Percentiles rank a stretch among this genome's conserved stretches.
Evolutionary conservation across 2,329 filamentous ascomycete species (phyloP).

Genomic region (Talaromyces sp.): DNA sequence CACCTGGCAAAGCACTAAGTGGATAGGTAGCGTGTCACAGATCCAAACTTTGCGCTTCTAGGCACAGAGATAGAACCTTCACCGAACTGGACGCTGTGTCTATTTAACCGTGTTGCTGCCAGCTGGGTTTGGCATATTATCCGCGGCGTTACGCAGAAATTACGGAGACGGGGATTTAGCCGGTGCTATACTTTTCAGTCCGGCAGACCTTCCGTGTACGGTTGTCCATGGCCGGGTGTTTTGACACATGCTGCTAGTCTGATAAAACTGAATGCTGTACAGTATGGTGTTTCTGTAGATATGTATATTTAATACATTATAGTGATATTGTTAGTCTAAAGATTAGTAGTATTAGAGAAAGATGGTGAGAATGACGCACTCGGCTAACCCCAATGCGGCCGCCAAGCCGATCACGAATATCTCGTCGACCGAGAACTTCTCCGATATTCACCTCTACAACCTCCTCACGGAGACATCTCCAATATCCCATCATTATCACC

Average conservation of each 20-base stretch:
- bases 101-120: slow-evolving; percentile 3
- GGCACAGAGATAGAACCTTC: neutral
- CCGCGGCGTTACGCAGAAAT: slow-evolving; percentile 1
- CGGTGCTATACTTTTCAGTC: neutral
- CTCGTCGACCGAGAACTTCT: neutral
- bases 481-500: too few relatives aligned
- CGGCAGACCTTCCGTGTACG: neutral
- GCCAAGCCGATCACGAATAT: slow-evolving; percentile 2
- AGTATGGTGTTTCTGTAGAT: neutral
- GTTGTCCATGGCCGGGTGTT: too few relatives aligned
- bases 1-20: neutral
- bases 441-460: neutral
- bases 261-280: neutral
- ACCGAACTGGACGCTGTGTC: neutral
- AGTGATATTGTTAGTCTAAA: too few relatives aligned
- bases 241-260: too few relatives aligned
- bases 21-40: neutral
- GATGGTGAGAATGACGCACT: neutral
- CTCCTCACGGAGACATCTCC: too few relatives aligned
- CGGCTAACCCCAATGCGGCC: neutral
- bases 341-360: neutral
- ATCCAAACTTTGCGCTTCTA: neutral
- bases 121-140: neutral
- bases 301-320: too few relatives aligned
- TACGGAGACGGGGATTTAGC: slow-evolving; percentile 1